Evolutionary conservation across 75 land plant species (phyloP), one percentile per base, ranked within the genome.

Genomic region (Cryptomeria japonica): DNA sequence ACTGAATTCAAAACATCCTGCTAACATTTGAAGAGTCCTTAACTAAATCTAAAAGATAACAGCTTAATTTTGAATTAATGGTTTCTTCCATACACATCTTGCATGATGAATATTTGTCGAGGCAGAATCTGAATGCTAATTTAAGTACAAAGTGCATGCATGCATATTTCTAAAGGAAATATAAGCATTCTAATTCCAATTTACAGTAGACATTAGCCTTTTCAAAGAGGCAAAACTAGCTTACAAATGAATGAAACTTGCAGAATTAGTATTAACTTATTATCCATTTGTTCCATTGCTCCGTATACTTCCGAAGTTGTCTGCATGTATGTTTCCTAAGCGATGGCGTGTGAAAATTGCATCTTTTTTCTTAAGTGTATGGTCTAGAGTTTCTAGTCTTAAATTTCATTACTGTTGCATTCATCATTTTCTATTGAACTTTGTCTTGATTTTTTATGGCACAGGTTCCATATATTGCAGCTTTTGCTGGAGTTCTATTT

Each of bases 401-500:
- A 31, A 73, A 73, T 31, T 73, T 13, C 15, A 32, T 32, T 11
- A 32, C 77, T 34, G 14, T 73, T 73, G 0, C 37, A 73, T 73
- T 73, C 3, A 34, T 73, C 77, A 11, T 14, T 31, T 18, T 25
- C 6, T 80, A 36, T 19, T 80, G 9, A 80, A 80, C 22, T 42
- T 5, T 15, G 11, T 80, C 47, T 39, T 2, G 10, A 42, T 42
- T 80, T 19, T 41, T 22, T 28, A 41, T 39, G 83, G 89, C 80
- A 61, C 86, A 92, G 93, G 92, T 92, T 53, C 93, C 93, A 25
- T 92, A 92, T 89, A 18, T 89, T 61, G 87, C 92, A 42, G 84
- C 84, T n/a, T 82, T 41, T n/a, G 84, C 44, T 28, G 44, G 84
- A 82, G 47, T 82, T 44, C 84, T 39, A 19, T 82, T 8, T 49